Base-by-base conservation (phyloP, 805 yeast species). In the Barnettozyma californica region DNA sequence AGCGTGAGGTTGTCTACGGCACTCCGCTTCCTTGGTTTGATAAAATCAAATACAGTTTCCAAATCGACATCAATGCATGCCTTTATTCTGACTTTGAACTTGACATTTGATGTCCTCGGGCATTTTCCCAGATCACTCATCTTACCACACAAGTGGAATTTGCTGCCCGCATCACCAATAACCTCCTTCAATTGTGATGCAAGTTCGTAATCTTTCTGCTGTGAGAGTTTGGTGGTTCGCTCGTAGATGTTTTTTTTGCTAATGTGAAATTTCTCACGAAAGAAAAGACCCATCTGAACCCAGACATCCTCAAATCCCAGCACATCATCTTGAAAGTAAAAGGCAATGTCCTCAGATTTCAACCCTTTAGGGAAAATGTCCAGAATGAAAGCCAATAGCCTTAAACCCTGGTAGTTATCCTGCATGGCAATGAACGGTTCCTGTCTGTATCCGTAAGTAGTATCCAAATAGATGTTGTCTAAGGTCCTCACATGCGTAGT, bases 281-380 rank as follows among this genome's bases (percentile, higher is more conserved):
- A 59, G 3, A 52, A 42, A 0, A 55, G 44, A 0, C 65, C 60
- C 4, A 77, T 53, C 5, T 67, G 66, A 2, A 70, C 62, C 76
- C 82, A 75, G 0, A 70, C 74, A 45, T 77, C 78, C 54, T 80
- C 87, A 52, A 77, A 78, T 2, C 85, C 85, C 3, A 72, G 57
- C 0, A 64, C 63, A 21, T 61, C 57, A 45, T 76, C 78, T 4
- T 59, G 56, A 43, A 78, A 71, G 43, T 58, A 65, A 49, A 77
- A 73, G 2, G 59, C 61, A 6, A 78, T 59, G 19, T 70, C 70
- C 13, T 70, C 69, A 13, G 38, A 46, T 14, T 3, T 6, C 10
- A 46, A 23, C 11, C 45, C 46, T 2, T 16, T 9, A 0, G 83
- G 81, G 54, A 79, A 81, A 20, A 55, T 40, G 27, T 58, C 57